Evolutionary conservation across 441 rosid genomes (phyloP).

Genomic region (Gossypium laxum): DNA sequence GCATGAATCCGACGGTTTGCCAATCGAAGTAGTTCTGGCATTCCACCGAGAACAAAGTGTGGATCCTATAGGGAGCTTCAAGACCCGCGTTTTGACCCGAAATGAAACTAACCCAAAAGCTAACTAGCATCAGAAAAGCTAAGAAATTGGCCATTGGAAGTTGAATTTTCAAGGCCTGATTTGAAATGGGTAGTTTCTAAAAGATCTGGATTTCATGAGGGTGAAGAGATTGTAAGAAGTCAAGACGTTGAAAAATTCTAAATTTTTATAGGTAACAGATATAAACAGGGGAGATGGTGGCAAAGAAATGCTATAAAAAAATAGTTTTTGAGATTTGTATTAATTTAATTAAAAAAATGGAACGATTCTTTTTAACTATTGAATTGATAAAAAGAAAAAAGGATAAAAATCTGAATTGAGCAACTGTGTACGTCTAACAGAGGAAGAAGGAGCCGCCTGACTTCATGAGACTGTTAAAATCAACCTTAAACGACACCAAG

Average conservation of each 20-base stretch:
- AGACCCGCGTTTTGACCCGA: slow-evolving; percentile 28
- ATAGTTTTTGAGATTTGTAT: neutral
- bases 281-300: slow-evolving; percentile 7
- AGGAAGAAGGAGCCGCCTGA: neutral
- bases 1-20: slow-evolving; percentile 92
- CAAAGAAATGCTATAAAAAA: slow-evolving; percentile 21
- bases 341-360: neutral
- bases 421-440: neutral
- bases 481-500: neutral
- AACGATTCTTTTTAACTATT: neutral
- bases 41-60: slow-evolving; percentile 90
- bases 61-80: slow-evolving; percentile 69
- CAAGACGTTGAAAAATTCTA: slow-evolving; percentile 22
- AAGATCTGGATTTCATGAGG: slow-evolving; percentile 35
- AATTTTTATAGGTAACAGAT: neutral
- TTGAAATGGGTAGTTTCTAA: slow-evolving; percentile 26
- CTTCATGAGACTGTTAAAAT: neutral
- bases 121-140: slow-evolving; percentile 22
- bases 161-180: slow-evolving; percentile 23
- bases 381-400: neutral
- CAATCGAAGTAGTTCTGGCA: slow-evolving; percentile 94
- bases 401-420: neutral
- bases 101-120: slow-evolving; percentile 22
- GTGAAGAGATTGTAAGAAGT: slow-evolving; percentile 21
- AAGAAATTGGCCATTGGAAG: slow-evolving; percentile 30